Conservation (phyloP, 306 rosid genomes). For the Dalbergia cultrata region DNA sequence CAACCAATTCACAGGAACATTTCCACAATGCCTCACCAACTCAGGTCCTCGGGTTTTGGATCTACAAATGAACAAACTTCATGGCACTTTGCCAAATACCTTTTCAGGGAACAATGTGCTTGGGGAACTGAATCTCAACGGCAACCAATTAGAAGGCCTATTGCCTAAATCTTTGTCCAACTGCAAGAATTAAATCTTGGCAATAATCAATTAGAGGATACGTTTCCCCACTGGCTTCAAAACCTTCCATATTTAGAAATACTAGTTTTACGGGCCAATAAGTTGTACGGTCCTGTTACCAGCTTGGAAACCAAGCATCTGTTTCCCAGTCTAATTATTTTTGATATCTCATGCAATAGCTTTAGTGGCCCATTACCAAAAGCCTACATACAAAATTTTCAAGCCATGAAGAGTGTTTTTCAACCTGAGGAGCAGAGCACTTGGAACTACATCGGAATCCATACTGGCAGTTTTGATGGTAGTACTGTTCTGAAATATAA, state of each 20-base stretch:
- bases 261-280: constrained; percentile 49
- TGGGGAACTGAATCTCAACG: neutral
- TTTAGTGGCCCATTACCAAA: constrained; percentile 45
- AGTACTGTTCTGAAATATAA: neutral
- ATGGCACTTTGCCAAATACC: constrained; percentile 29
- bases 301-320: neutral
- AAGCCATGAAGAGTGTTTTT: constrained; percentile 27
- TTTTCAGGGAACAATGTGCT: neutral
- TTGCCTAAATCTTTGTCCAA: constrained; percentile 32
- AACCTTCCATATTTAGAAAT: constrained; percentile 32
- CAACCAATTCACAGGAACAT: neutral
- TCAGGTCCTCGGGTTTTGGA: constrained; percentile 22
- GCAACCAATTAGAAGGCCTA: constrained; percentile 41
- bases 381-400: constrained; percentile 21
- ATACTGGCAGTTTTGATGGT: too few relatives aligned
- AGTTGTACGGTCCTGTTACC: constrained; percentile 39
- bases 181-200: constrained; percentile 51
- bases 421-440: neutral
- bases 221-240: constrained; percentile 50
- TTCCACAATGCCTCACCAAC: constrained; percentile 31
- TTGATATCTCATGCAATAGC: constrained; percentile 41
- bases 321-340: constrained; percentile 34
- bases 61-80: constrained; percentile 31
- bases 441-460: neutral
- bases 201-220: constrained; percentile 30